Evolutionary conservation across 495 filamentous ascomycete genomes (phyloP), one percentile per base, ranked within the genome.

Genomic region (Lepraria neglecta): DNA sequence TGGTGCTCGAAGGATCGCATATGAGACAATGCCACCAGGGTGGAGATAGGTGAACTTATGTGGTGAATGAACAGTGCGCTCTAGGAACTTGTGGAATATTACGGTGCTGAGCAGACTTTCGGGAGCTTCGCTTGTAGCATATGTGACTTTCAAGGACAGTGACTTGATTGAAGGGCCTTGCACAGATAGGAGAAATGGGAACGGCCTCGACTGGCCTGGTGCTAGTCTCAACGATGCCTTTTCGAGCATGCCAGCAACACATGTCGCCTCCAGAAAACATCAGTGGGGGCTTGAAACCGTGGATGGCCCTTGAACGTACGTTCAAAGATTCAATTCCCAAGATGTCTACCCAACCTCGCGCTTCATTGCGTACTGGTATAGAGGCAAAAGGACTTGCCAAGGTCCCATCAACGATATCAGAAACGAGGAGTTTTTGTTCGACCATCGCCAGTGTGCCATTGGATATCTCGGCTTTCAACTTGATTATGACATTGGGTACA

Each of bases 11-110:
- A 86, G 68, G 35, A 84, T 78, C 12, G 82, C 81, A 69, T 83
- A 85, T n/a, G 82, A 85, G n/a, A 84, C 75, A 61, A 80, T 77
- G 45, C 75, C 75, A 30, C 75, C 72, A 38, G 81, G 81, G 64
- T 84, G 82, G 53, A 81, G 69, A 63, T 77, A 83, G 11, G 83
- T 85, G 53, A 82, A 70, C 67, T 79, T 81, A 51, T 84, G 81
- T 12, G 82, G 74, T 11, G 58, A 52, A 46, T 60, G 48, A 24
- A 74, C 56, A 38, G 56, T 44, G 57, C 61, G 42, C 17, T 19
- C 15, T 27, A 24, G 33, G 30, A 65, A 24, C 11, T 15, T 14
- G 27, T 28, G 21, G 14, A 30, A 46, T 3, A 61, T 21, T 19
- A 38, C 30, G 27, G 43, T 35, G n/a, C 42, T 56, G 17, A 31